A percentile compares a stretch with the other conserved stretches of the same genome.
Evolutionary conservation across 495 filamentous ascomycete genomes (phyloP).

Genomic region (Lasiosphaeriaceae sp.): DNA sequence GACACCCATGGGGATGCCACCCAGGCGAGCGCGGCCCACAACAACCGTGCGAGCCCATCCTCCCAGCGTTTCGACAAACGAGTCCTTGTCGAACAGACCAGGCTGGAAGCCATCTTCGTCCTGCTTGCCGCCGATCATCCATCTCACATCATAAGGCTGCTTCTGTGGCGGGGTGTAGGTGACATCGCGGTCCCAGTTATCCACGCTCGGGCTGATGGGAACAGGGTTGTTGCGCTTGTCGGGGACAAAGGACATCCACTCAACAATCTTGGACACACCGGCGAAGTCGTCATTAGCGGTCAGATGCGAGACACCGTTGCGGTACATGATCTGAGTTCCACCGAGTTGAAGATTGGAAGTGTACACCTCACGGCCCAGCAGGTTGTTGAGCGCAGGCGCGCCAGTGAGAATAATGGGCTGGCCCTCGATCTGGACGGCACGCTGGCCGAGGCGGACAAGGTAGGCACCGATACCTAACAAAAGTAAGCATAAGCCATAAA

Average conservation of each 20-base stretch:
- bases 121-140: conserved; percentile 87
- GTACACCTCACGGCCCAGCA: conserved; percentile 96
- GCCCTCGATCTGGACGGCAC: conserved; percentile 97
- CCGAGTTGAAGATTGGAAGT: conserved; percentile 98
- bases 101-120: conserved; percentile 74
- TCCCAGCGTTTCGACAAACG: conserved; percentile 93
- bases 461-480: conserved; percentile 85
- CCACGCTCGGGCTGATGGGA: conserved; percentile 78
- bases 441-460: conserved; percentile 93
- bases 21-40: conserved; percentile 91
- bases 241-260: conserved; percentile 95
- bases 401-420: conserved; percentile 99
- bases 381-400: conserved; percentile 95
- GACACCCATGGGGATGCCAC: conserved; percentile 97
- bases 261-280: conserved; percentile 94
- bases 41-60: conserved; percentile 97
- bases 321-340: conserved; percentile 99
- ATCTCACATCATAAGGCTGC: conserved; percentile 89
- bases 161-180: conserved; percentile 79
- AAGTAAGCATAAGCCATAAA: conserved; percentile 21
- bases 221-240: conserved; percentile 88
- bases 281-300: conserved; percentile 97
- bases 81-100: conserved; percentile 93
- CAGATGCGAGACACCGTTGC: conserved; percentile 98
- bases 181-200: conserved; percentile 90